These are phyloP conservation scores for Penicillium sp. DNA, from an alignment of 2,329 filamentous ascomycete species.

Conservation along the genomic window DNA sequence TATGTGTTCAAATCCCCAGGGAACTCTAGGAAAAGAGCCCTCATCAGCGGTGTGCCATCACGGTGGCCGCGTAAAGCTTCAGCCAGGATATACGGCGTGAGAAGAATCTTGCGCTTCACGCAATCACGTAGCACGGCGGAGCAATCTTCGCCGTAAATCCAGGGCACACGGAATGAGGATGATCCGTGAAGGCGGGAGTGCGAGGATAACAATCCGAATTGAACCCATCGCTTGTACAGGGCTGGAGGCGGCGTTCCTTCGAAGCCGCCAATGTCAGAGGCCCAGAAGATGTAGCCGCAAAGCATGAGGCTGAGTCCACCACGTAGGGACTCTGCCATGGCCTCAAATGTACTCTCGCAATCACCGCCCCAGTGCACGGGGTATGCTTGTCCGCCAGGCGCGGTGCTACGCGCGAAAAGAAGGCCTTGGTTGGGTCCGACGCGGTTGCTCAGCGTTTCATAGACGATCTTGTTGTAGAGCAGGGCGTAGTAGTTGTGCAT, in stretches of 20 bases:
- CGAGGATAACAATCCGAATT: constrained; percentile 71
- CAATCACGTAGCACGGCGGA: constrained; percentile 59
- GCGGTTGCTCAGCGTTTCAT: constrained; percentile 63
- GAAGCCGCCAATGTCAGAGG: constrained; percentile 72
- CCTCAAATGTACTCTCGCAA: constrained; percentile 73
- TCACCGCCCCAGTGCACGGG: constrained; percentile 75
- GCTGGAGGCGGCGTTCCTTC: constrained; percentile 68
- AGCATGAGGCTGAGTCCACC: constrained; percentile 67
- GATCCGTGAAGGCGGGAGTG: constrained; percentile 73
- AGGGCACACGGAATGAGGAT: constrained; percentile 73
- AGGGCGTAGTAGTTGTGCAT: constrained; percentile 83
- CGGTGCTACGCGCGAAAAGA: constrained; percentile 69
- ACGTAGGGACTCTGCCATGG: constrained; percentile 71
- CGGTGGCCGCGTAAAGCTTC: constrained; percentile 56
- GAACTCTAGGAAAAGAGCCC: constrained; percentile 71
- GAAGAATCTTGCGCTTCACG: constrained; percentile 57
- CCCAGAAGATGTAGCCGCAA: constrained; percentile 70
- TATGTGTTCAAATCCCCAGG: constrained; percentile 70
- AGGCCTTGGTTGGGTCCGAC: constrained; percentile 60
- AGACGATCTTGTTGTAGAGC: constrained; percentile 71
- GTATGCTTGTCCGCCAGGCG: constrained; percentile 70
- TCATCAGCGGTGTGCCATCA: constrained; percentile 64
- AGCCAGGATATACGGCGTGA: constrained; percentile 63
- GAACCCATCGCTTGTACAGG: constrained; percentile 78
- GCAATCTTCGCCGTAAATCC: constrained; percentile 70